Conservation (phyloP, 2,329 filamentous ascomycete genomes). For the Cladosporium austrohemisphaericum region DNA sequence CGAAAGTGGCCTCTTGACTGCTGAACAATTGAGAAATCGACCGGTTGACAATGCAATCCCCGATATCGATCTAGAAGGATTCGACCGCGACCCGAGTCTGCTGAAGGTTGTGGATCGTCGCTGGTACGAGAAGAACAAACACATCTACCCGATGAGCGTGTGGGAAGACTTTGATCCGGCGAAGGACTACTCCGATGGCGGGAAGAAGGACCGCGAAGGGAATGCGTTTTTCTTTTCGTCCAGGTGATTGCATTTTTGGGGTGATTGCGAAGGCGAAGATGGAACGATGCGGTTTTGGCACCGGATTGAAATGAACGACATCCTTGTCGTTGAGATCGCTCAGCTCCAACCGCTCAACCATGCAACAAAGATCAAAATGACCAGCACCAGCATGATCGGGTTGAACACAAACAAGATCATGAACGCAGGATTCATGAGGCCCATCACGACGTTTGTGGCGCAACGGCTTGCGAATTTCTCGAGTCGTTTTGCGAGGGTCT, state of each 20-base stretch:
- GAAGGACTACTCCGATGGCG: slow-evolving; percentile 73
- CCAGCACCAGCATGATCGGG: slow-evolving; percentile 28
- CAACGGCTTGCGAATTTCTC: slow-evolving; percentile 27
- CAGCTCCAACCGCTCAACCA: slow-evolving; percentile 15
- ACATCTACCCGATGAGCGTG: slow-evolving; percentile 92
- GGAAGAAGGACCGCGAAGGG: slow-evolving; percentile 78
- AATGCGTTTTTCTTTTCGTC: slow-evolving; percentile 74
- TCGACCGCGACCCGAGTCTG: slow-evolving; percentile 68
- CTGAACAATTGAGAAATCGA: slow-evolving; percentile 13
- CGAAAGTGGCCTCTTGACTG: slow-evolving; percentile 13
- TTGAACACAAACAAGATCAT: slow-evolving; percentile 31
- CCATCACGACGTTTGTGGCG: slow-evolving; percentile 32
- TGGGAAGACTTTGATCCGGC: slow-evolving; percentile 95
- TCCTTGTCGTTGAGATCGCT: not conserved
- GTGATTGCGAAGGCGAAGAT: no score
- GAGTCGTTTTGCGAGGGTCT: slow-evolving; percentile 25
- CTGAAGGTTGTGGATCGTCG: slow-evolving; percentile 94
- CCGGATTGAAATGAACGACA: not conserved
- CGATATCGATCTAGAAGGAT: slow-evolving; percentile 64
- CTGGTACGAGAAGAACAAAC: slow-evolving; percentile 97
- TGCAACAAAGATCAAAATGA: slow-evolving; percentile 20
- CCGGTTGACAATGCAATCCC: slow-evolving; percentile 23
- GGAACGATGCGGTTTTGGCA: no score
- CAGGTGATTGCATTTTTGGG: not conserved
- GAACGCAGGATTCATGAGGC: slow-evolving; percentile 29